Conservation (phyloP, 768 basidiomycete genomes). For the Boletus eberwhitei region DNA sequence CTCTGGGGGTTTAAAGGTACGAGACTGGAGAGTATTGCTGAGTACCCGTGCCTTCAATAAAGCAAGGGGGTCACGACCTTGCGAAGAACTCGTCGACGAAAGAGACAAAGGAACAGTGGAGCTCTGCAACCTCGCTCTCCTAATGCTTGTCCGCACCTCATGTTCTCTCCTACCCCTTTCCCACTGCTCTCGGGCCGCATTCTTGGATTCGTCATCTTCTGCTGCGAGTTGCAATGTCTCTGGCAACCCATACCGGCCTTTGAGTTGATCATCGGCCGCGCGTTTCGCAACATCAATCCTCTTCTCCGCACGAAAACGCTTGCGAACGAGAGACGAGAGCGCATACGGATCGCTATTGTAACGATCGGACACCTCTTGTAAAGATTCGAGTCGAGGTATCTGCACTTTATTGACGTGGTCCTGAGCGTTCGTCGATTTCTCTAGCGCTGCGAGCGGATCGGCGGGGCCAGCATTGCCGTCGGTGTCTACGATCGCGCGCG, state of each 20-base stretch:
- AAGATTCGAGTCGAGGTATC: constrained; percentile 74
- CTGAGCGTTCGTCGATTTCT: constrained; percentile 82
- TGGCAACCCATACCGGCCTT: constrained; percentile 74
- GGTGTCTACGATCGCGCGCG: constrained; percentile 48
- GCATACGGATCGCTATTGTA: constrained; percentile 85
- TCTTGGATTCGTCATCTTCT: constrained; percentile 56
- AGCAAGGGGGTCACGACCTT: constrained; percentile 32
- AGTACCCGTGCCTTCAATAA: constrained; percentile 55
- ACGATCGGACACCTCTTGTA: constrained; percentile 73
- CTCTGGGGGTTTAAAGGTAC: constrained; percentile 24
- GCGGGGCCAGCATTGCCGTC: constrained; percentile 57
- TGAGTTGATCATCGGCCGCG: constrained; percentile 66
- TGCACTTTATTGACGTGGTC: constrained; percentile 69
- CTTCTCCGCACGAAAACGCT: constrained; percentile 85
- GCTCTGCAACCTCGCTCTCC: constrained; percentile 45
- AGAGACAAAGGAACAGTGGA: constrained; percentile 23
- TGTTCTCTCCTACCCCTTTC: constrained; percentile 47
- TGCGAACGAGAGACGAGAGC: constrained; percentile 70
- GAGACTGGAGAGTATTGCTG: constrained; percentile 47
- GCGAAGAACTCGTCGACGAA: constrained; percentile 18
- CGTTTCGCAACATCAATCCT: constrained; percentile 69
- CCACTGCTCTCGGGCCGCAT: constrained; percentile 67
- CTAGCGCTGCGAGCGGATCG: constrained; percentile 85
- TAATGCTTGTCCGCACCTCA: constrained; percentile 41
- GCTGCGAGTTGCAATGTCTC: constrained; percentile 61